Base-by-base conservation (phyloP, 345 rosid genomes). In the Pseudoturritis turrita region DNA sequence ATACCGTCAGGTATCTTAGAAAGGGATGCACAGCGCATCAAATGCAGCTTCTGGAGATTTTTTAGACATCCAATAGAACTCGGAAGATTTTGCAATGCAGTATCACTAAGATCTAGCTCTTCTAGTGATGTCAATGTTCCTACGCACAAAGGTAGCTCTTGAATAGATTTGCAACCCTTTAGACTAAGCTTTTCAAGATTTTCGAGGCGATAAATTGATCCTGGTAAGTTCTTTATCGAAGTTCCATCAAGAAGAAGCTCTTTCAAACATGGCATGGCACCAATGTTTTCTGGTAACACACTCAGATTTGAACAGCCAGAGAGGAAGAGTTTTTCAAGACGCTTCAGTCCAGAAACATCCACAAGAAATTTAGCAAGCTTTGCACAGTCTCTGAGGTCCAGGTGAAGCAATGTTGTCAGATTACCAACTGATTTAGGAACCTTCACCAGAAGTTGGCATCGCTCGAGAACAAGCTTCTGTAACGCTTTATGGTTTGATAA, bases 211-310 rank as follows among this genome's bases (percentile, higher is more conserved):
- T 0, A 13, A 3, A 71, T 64, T 0, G 80, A 71, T 22, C 22
- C 68, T 2, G 80, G 80, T 50, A 77, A 10, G 8, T 41, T 33
- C 12, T 22, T 57, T 64, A 77, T 65, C 6, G 50, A 55, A 41
- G 80, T 65, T 40, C 26, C 72, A 65, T 77, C 80, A 37, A 77
- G 55, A 33, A 77, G 72, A 33, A 77, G 80, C 72, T 71, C 62
- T 71, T 64, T 59, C 56, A 77, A 50, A 1, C 63, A 11, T 49
- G 22, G 0, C 72, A 77, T 63, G 21, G 13, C 56, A 51, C 80
- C 80, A 9, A 77, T 56, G 33, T 77, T 71, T 18, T 57, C 37
- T 58, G 80, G 80, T 43, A 77, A 58, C 29, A 63, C 72, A 47
- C 58, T 50, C 21, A 77, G 68, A 21, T 11, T 65, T 57, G 72